Evolutionary conservation across 192 early-diverging fungal genomes (phyloP), one percentile per base, ranked within the genome.

Genomic region (Haplosporangium gracile): DNA sequence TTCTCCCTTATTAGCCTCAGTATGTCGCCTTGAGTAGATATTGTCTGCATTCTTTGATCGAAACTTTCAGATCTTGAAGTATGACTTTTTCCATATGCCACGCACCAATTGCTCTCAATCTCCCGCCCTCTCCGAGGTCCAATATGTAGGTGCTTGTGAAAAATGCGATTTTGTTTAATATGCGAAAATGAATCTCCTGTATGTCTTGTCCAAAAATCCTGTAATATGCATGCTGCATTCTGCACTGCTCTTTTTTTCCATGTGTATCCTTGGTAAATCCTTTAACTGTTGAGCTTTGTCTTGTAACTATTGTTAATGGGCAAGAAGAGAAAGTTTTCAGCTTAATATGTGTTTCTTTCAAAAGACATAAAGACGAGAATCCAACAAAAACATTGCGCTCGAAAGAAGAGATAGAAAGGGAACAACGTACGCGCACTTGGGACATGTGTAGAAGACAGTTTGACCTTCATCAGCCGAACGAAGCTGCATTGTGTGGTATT

Each of bases 401-500:
- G 6, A 24, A 24, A 26, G 4, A 40, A 20, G 16, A 63, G 53
- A 13, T 40, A 49, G 26, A 0, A 63, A 7, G 45, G 45, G 29
- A 15, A 26, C 32, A 42, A 89, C 91, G 78, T 95, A 97, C 90
- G 97, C 97, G 91, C 98, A 99, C 90, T 98, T 97, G 51, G 93
- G 92, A 90, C 98, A 99, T 79, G 92, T 95, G 90, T 98, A 99
- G 86, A 99, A 99, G n/a, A 99, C 93, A n/a, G 98, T 99, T 90
- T 99, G 98, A 55, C 98, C 98, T 94, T 99, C 98, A 93, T 99
- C 98, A 20, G 98, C 98, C 78, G 96, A 97, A 63, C 98, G 95
- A 85, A 99, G 90, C 88, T 99, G 98, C 89, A 97, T 96, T 4
- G 98, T 98, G 83, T 98, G 95, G 89, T 96, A 99, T 22, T 93